Base-by-base conservation (phyloP, 2,329 filamentous ascomycete genomes). In the Calonectria ilicicola region DNA sequence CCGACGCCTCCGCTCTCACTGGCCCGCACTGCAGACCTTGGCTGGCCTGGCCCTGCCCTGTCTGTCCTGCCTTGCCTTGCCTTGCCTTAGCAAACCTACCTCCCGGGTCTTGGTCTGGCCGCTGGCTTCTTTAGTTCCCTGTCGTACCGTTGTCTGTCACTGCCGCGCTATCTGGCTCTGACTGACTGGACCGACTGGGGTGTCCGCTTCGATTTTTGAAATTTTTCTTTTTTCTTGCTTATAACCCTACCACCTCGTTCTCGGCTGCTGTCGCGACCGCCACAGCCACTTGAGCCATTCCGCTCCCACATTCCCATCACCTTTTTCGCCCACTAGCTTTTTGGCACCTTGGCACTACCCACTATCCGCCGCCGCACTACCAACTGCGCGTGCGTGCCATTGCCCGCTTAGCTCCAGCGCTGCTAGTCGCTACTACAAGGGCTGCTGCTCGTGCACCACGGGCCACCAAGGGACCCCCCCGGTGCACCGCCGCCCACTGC, bases 1-100 rank as follows among this genome's bases (percentile, higher is more conserved):
- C 76, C 72, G 73, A 74, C 70, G 70, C 70, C 74, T 73, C 75
- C 69, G 73, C 72, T 56, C 66, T 66, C 67, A 32, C 64, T 46
- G 40, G 70, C 62, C 40, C 70, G 60, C 69, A 19, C 42, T 44
- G 49, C 40, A 32, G 21, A 46, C 64, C 47, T 73, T 46, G 60
- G 51, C 38, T 66, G 74, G 44, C 67, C 72, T 58, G 44, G 47
- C 35, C 69, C 51, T 44, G 60, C 47, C 51, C 40, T 75, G 65
- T 38, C 40, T 75, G 65, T 38, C 64, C 58, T 72, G 70, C 56
- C 62, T 69, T 69, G 62, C 67, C 75, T 64, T 71, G 58, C 53
- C 64, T 69, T 70, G 67, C 67, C 29, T 69, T 58, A 67, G 49
- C 65, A 67, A 67, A 53, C 58, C 67, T 69, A 38, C 60, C 62